A percentile compares a stretch with the other conserved stretches of the same genome.
Evolutionary conservation across 768 basidiomycete species (phyloP).

Genomic region (Boletus vermiculosoides): DNA sequence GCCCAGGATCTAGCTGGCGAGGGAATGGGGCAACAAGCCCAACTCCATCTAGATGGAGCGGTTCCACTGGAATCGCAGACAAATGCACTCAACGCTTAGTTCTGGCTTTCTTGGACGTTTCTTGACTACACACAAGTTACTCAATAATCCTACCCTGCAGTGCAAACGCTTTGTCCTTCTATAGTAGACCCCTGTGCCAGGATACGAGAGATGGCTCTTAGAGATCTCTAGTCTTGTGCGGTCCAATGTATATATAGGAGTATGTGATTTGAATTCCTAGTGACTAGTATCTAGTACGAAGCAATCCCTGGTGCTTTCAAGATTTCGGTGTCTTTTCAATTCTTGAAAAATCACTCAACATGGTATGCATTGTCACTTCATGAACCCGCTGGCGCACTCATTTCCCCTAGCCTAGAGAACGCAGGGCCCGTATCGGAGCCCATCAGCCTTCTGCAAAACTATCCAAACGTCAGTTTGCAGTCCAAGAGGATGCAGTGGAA

Average conservation of each 20-base stretch:
- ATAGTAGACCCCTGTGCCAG: background rate
- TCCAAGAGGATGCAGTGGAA: constrained; percentile 49
- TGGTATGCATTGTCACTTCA: constrained; percentile 18
- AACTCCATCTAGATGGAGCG: constrained; percentile 7
- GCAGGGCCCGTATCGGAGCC: constrained; percentile 41
- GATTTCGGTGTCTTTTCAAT: background rate
- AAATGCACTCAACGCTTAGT: background rate
- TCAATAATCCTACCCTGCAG: background rate
- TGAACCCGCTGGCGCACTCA: constrained; percentile 8
- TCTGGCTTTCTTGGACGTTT: background rate
- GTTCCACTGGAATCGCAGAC: constrained; percentile 9
- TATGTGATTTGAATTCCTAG: background rate
- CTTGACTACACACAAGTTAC: background rate
- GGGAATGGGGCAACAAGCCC: background rate
- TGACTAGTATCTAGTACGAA: background rate
- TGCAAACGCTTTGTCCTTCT: background rate
- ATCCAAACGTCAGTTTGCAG: constrained; percentile 47
- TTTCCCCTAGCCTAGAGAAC: constrained; percentile 32
- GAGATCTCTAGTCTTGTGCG: background rate
- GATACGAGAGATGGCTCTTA: background rate
- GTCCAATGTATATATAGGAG: background rate
- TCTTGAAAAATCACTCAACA: background rate
- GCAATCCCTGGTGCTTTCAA: too few relatives aligned
- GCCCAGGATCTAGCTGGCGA: constrained; percentile 5
- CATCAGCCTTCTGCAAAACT: constrained; percentile 56